These are phyloP conservation scores for Neoarthrinium moseri DNA, from an alignment of 2,329 filamentous ascomycete genomes.

Conservation along the genomic window DNA sequence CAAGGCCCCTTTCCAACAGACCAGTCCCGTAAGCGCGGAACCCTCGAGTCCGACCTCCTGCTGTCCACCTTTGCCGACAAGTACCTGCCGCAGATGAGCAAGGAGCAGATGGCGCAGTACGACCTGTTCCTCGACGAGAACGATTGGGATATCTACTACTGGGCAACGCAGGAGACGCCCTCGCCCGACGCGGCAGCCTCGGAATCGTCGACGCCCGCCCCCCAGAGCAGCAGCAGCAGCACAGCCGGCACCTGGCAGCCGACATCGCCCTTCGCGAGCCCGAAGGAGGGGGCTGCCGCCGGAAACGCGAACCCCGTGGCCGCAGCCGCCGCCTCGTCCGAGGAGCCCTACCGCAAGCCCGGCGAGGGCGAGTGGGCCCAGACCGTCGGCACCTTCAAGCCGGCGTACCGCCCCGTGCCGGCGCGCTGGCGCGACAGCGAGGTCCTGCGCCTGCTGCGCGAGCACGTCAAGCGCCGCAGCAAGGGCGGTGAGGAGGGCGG, in stretches of 20 bases:
- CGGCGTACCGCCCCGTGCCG: conserved; percentile 89
- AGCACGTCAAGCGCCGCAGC: conserved; percentile 74
- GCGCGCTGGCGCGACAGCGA: conserved; percentile 80
- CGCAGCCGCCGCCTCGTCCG: conserved; percentile 30
- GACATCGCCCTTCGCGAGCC: conserved; percentile 10
- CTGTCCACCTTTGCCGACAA: conserved; percentile 90
- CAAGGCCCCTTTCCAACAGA: conserved; percentile 64
- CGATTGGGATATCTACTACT: conserved; percentile 99
- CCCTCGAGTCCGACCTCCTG: conserved; percentile 91
- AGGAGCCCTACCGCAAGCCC: conserved; percentile 25
- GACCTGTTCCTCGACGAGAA: conserved; percentile 96
- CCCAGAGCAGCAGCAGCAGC: conserved; percentile 8
- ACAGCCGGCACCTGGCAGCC: conserved; percentile 7
- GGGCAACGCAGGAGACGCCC: conserved; percentile 83
- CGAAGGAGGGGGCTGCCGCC: too few species aligned
- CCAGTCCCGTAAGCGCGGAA: conserved; percentile 95
- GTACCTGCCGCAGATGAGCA: conserved; percentile 73
- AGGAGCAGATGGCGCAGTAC: conserved; percentile 75
- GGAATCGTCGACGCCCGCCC: conserved; percentile 12
- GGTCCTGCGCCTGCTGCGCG: conserved; percentile 72
- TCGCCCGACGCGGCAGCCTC: conserved; percentile 40
- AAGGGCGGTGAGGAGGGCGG: conserved; percentile 51
- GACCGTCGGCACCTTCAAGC: conserved; percentile 91
- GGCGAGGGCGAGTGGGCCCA: conserved; percentile 87
- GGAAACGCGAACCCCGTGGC: conserved; percentile 20